phyloP scores from a whole-genome alignment of 2,329 filamentous ascomycete species.

The Xylariaceae sp. region DNA sequence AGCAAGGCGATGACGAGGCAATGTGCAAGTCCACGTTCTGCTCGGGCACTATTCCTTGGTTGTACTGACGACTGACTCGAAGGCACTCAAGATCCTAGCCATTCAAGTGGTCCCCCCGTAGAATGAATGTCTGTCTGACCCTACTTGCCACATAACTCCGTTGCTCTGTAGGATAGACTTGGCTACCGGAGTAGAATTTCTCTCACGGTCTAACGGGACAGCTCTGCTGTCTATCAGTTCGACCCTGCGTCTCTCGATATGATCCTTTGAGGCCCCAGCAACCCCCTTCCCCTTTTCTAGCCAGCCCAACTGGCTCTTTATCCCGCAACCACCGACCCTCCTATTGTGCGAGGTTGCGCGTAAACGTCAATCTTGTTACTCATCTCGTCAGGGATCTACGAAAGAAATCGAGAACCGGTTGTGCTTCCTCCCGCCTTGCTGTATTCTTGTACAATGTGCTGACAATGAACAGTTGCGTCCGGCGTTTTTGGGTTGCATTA shows the following conservation, averaged over 20 bases:
- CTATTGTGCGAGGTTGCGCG: constrained; percentile 17
- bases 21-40: neutral
- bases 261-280: neutral
- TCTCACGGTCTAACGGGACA: neutral
- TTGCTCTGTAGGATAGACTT: neutral
- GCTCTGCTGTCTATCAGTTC: constrained; percentile 4
- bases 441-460: constrained; percentile 17
- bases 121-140: neutral
- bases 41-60: neutral
- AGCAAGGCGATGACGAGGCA: neutral
- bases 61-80: neutral
- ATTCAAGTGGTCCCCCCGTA: neutral
- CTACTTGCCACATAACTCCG: neutral
- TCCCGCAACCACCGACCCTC: constrained; percentile 10
- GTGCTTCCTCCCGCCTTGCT: neutral
- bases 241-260: neutral
- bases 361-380: constrained; percentile 6
- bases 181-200: neutral
- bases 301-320: neutral
- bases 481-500: constrained; percentile 6
- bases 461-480: constrained; percentile 5
- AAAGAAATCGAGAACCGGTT: constrained; percentile 10
- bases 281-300: neutral
- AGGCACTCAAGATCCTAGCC: neutral
- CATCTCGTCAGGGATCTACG: constrained; percentile 12